Evolutionary conservation across 139 green algal species (phyloP).

Genomic region (Auxenochlorella pyrenoidosa): DNA sequence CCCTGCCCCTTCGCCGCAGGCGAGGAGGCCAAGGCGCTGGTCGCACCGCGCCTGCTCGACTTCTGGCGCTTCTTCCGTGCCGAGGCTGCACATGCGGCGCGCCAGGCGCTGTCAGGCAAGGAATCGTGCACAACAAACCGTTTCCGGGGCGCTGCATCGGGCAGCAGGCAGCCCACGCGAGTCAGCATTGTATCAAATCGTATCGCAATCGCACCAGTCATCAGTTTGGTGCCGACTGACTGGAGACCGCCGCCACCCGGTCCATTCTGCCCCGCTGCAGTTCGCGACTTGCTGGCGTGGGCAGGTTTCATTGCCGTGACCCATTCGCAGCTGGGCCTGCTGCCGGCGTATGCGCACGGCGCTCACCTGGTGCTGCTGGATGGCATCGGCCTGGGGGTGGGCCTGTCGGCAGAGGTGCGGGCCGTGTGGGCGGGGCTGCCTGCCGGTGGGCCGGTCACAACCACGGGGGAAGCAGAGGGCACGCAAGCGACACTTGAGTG

Average conservation of each 20-base stretch:
- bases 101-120: slow-evolving; percentile 65
- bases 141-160: too few species aligned
- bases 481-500: too few species aligned
- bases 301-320: slow-evolving; percentile 85
- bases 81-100: slow-evolving; percentile 49
- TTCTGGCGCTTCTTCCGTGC: slow-evolving; percentile 87
- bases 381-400: slow-evolving; percentile 88
- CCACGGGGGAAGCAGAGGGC: too few species aligned
- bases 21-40: slow-evolving; percentile 10
- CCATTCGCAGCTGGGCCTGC: slow-evolving; percentile 53
- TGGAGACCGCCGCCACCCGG: too few species aligned
- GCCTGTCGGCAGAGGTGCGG: slow-evolving; percentile 59
- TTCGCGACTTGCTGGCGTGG: slow-evolving; percentile 95
- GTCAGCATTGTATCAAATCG: too few species aligned
- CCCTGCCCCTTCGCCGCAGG: background rate
- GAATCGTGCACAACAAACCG: too few species aligned
- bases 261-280: background rate
- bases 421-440: too few species aligned
- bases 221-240: too few species aligned
- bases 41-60: slow-evolving; percentile 67
- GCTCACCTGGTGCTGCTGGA: slow-evolving; percentile 94
- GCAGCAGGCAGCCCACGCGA: too few species aligned
- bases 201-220: too few species aligned
- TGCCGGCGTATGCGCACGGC: slow-evolving; percentile 87
- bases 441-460: too few species aligned